phyloP scores from a whole-genome alignment of 2,329 filamentous ascomycete genomes.

The Fusarium praegraminearum region DNA sequence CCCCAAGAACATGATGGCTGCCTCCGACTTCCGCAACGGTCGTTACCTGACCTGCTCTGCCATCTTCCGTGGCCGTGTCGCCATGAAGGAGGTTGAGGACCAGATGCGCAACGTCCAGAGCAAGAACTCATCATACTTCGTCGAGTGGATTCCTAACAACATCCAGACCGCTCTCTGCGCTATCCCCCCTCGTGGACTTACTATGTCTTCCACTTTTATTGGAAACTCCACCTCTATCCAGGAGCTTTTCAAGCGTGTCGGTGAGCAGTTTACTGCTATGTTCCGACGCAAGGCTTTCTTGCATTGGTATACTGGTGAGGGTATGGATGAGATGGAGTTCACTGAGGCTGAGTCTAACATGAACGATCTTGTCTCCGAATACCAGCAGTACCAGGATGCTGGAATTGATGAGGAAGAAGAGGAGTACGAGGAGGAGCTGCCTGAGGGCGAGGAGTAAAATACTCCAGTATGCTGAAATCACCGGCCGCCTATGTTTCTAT shows the following conservation, averaged over 20 bases:
- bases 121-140: conserved; percentile 99
- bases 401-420: conserved; percentile 97
- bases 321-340: conserved; percentile 99
- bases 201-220: conserved; percentile 99
- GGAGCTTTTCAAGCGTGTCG: conserved; percentile 99
- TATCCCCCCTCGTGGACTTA: conserved; percentile 95
- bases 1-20: conserved; percentile 99
- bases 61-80: conserved; percentile 99
- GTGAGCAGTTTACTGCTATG: conserved; percentile 99
- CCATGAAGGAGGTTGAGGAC: conserved; percentile 99
- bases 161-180: conserved; percentile 99
- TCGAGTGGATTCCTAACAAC: conserved; percentile 99
- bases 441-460: conserved; percentile 75
- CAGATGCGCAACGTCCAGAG: conserved; percentile 99
- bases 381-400: conserved; percentile 99
- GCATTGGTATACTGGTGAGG: conserved; percentile 99
- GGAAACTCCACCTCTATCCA: conserved; percentile 99
- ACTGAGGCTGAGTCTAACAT: conserved; percentile 99
- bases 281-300: conserved; percentile 99
- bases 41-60: conserved; percentile 99
- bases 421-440: conserved; percentile 90
- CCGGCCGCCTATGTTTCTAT: conserved; percentile 28
- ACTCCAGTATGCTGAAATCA: conserved; percentile 15
- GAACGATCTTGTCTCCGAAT: conserved; percentile 99
- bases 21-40: conserved; percentile 99